Conservation (phyloP, 441 rosid genomes). For the Iberis amara region DNA sequence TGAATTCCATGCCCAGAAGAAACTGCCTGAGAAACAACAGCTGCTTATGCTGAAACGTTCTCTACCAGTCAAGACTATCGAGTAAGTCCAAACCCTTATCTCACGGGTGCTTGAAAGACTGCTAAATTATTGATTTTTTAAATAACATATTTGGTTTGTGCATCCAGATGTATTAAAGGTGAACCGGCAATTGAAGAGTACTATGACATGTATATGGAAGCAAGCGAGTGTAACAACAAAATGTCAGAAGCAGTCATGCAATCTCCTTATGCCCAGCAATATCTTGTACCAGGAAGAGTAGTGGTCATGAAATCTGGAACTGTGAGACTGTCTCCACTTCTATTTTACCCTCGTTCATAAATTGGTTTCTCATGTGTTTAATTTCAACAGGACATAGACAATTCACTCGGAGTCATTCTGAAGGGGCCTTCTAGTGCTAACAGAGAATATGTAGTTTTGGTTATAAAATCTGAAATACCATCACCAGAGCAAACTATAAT, state of each 20-base stretch:
- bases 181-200: conserved; percentile 93
- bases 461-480: conserved; percentile 70
- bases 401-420: conserved; percentile 80
- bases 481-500: conserved; percentile 40
- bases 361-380: conserved; percentile 18
- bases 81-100: conserved; percentile 46
- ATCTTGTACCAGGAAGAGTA: conserved; percentile 71
- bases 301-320: conserved; percentile 76
- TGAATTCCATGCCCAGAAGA: conserved; percentile 91
- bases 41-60: conserved; percentile 75
- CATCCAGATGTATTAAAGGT: conserved; percentile 78
- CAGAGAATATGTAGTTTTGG: conserved; percentile 63
- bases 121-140: conserved; percentile 8
- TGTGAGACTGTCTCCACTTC: conserved; percentile 40
- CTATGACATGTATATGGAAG: conserved; percentile 65
- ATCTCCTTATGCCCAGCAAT: conserved; percentile 41
- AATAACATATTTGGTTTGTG: conserved; percentile 24
- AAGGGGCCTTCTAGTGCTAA: conserved; percentile 44
- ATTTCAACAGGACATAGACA: conserved; percentile 62
- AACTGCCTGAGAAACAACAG: conserved; percentile 82
- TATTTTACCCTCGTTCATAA: conserved; percentile 17
- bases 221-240: conserved; percentile 41
- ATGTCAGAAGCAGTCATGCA: conserved; percentile 67
- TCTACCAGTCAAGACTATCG: conserved; percentile 61
- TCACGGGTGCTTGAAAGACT: conserved; percentile 6